Conservation (phyloP, 2,329 filamentous ascomycete genomes). For the Lasiodiplodia theobromae region DNA sequence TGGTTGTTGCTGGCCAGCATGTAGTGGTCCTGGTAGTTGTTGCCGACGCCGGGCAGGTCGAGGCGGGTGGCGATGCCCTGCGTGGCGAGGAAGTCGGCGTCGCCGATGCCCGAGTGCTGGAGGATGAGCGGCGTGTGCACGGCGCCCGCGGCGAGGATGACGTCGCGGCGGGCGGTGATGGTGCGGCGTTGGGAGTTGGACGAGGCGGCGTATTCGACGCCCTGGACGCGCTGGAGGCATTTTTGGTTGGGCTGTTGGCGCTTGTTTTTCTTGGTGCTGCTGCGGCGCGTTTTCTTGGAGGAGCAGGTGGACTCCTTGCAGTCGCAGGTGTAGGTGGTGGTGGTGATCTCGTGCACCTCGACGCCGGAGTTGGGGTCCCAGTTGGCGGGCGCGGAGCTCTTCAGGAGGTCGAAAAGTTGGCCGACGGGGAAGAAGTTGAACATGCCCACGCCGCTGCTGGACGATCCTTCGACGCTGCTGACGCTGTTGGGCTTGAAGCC, state of each 20-base stretch:
- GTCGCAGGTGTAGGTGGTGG: conserved; percentile 8
- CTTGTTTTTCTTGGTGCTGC: conserved; percentile 24
- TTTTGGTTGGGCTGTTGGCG: conserved; percentile 7
- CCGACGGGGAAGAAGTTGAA: conserved; percentile 22
- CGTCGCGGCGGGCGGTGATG: conserved; percentile 53
- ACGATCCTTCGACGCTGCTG: background rate
- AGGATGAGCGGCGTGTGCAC: conserved; percentile 64
- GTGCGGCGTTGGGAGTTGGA: conserved; percentile 33
- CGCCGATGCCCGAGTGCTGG: conserved; percentile 69
- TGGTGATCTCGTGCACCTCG: conserved; percentile 15
- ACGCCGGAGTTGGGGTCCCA: conserved; percentile 6
- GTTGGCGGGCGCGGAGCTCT: conserved; percentile 15
- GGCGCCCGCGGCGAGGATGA: conserved; percentile 66
- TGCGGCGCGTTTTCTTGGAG: background rate
- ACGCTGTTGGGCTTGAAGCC: conserved; percentile 9
- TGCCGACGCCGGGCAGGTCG: conserved; percentile 40
- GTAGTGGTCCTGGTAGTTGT: conserved; percentile 41
- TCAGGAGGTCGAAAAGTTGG: conserved; percentile 12
- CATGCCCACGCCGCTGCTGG: background rate
- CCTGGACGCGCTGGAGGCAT: conserved; percentile 14
- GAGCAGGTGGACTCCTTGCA: conserved; percentile 8
- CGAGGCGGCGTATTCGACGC: conserved; percentile 21
- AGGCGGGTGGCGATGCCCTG: conserved; percentile 36
- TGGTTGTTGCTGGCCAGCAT: conserved; percentile 32
- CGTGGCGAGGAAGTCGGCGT: conserved; percentile 42